Percentiles rank a stretch among this genome's conserved stretches.
phyloP scores from a whole-genome alignment of 371 early-diverging fungal genomes.

The Mucor indicus region DNA sequence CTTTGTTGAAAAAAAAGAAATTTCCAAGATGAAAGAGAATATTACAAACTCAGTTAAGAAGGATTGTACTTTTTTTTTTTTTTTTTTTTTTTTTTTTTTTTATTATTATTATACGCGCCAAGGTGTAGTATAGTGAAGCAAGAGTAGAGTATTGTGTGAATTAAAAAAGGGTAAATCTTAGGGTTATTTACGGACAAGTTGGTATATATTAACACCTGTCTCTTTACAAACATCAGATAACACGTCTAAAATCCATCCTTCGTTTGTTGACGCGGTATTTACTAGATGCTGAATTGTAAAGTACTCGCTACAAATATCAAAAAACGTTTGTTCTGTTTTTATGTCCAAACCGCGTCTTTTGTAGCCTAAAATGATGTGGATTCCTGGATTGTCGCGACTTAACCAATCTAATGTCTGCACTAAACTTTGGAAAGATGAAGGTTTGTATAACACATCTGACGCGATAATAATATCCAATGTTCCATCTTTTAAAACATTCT shows the following conservation, averaged over 20 bases:
- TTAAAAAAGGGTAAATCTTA: too few species aligned
- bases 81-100: too few species aligned
- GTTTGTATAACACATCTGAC: conserved; percentile 58
- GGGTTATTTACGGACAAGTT: conserved; percentile 7
- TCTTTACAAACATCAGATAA: conserved; percentile 4
- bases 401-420: conserved; percentile 43
- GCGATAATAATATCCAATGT: conserved; percentile 48
- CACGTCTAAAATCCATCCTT: conserved; percentile 1
- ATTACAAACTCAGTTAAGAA: too few species aligned
- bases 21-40: neutral
- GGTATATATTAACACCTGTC: conserved; percentile 15
- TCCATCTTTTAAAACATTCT: conserved; percentile 2
- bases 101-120: too few species aligned
- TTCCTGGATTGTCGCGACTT: conserved; percentile 14
- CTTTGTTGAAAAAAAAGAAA: neutral
- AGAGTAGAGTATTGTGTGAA: too few species aligned
- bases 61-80: too few species aligned
- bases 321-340: conserved; percentile 31
- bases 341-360: conserved; percentile 32
- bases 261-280: neutral
- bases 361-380: conserved; percentile 41
- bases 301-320: conserved; percentile 20
- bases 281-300: conserved; percentile 8
- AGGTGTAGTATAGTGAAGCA: too few species aligned
- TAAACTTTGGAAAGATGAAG: conserved; percentile 29